Evolutionary conservation across 768 basidiomycete genomes (phyloP), one percentile per base, ranked within the genome.

Genomic region (Kwoniella dendrophila): DNA sequence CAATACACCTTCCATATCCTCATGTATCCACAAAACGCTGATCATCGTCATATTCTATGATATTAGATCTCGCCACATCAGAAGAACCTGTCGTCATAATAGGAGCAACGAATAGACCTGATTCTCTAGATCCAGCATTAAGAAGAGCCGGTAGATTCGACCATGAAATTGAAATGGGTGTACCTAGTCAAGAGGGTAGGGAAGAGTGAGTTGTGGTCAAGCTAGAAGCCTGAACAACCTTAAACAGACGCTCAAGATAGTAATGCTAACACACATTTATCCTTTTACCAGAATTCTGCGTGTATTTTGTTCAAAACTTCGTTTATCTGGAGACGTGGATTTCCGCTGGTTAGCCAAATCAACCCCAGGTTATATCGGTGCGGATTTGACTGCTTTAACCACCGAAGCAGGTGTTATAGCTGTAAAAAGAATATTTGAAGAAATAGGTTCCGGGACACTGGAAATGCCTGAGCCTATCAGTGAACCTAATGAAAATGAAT

Each of bases 321-420:
- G 90, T 24, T 82, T 98, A 10, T 86, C 88, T 20, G 92, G 92
- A 14, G 87, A 92, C 64, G 93, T 98, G 64, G 86, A 99, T 77
- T 96, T 92, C 77, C 75, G 82, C 6, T 83, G 84, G 3, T 83
- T 99, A 3, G 94, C 95, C 20, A 95, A 92, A 79, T 87, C 89
- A 0, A 99, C 95, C 0, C 96, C 96, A 2, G 96, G 96, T 2
- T 99, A 96, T 70, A 94, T 98, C 12, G 94, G 96, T 29, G 96
- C 96, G 0, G 95, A 99, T 81, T 78, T 98, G 32, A 86, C 90
- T 0, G 90, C 94, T 0, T 81, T 98, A 4, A 90, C 92, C 0
- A 90, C 92, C 7, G 92, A 93, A 22, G 95, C 95, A 1, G 95
- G 95, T 1, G 90, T 97, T 56, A 89, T 92, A 50, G 94, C 96